Evolutionary conservation across 2,329 filamentous ascomycete species (phyloP).

Genomic region (Tolypocladium cylindrosporum): DNA sequence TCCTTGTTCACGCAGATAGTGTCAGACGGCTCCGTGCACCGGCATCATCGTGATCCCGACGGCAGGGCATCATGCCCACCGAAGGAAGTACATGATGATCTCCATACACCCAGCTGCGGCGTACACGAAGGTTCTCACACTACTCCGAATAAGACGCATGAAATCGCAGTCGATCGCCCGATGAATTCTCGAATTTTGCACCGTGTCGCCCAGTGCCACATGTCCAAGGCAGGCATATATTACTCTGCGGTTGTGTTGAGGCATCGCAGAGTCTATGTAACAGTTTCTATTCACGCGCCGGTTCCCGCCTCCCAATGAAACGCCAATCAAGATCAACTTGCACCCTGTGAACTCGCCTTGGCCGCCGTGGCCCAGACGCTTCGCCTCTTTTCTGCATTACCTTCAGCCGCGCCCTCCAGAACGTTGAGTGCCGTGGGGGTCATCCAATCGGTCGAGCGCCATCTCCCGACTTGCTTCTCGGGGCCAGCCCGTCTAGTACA

Average conservation of each 20-base stretch:
- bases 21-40: not conserved
- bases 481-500: conserved; percentile 25
- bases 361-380: not conserved
- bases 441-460: not conserved
- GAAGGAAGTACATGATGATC: no score
- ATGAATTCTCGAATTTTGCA: not conserved
- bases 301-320: not conserved
- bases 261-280: not conserved
- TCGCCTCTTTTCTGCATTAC: not conserved
- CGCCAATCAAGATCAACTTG: not conserved
- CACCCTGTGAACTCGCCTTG: not conserved
- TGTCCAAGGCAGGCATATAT: not conserved
- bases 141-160: not conserved
- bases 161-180: not conserved
- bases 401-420: not conserved
- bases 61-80: no score
- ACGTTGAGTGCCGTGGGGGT: conserved; percentile 1
- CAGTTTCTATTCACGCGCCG: not conserved
- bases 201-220: not conserved
- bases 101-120: no score
- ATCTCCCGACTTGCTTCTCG: not conserved
- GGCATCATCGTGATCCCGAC: no score
- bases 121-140: no score
- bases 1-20: not conserved
- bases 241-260: not conserved